Conservation (phyloP, 768 basidiomycete species). For the Panaeolus papilionaceus region DNA sequence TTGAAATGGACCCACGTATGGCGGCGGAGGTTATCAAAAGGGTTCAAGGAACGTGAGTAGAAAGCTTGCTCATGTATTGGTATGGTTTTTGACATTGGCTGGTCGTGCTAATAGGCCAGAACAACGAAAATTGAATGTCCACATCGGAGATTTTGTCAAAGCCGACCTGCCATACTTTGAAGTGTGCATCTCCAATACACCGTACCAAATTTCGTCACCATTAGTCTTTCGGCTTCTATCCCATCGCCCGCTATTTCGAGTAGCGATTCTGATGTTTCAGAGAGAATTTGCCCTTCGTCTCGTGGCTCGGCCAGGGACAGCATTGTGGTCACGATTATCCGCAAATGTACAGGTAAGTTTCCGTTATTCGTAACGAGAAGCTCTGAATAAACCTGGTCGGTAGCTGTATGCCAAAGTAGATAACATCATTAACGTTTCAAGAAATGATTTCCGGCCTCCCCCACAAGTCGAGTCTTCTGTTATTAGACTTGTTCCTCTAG, state of each 20-base stretch:
- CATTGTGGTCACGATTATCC: slow-evolving; percentile 91
- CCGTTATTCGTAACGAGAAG: not conserved
- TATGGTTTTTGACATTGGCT: slow-evolving; percentile 11
- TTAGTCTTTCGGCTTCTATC: slow-evolving; percentile 97
- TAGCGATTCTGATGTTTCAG: slow-evolving; percentile 99
- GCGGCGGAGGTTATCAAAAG: slow-evolving; percentile 97
- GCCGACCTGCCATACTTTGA: slow-evolving; percentile 98
- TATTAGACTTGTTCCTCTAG: slow-evolving; percentile 87
- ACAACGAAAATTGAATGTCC: slow-evolving; percentile 92
- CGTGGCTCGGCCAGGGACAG: slow-evolving; percentile 81
- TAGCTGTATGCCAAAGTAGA: slow-evolving; percentile 94
- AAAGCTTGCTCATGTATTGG: slow-evolving; percentile 4
- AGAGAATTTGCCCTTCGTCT: slow-evolving; percentile 96
- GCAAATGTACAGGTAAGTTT: slow-evolving; percentile 84
- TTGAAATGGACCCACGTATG: slow-evolving; percentile 99
- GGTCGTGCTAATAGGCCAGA: slow-evolving; percentile 68
- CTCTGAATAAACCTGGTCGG: slow-evolving; percentile 9
- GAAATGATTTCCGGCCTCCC: slow-evolving; percentile 96
- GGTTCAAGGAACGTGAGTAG: slow-evolving; percentile 94
- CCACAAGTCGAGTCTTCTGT: slow-evolving; percentile 95
- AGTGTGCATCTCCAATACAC: slow-evolving; percentile 99
- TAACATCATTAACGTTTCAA: slow-evolving; percentile 94
- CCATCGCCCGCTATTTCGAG: slow-evolving; percentile 91
- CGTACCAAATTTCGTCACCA: slow-evolving; percentile 98
- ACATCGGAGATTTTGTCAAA: slow-evolving; percentile 98